Evolutionary conservation across 1,139 yeast species (phyloP).

Genomic region (Candida glucosophila): DNA sequence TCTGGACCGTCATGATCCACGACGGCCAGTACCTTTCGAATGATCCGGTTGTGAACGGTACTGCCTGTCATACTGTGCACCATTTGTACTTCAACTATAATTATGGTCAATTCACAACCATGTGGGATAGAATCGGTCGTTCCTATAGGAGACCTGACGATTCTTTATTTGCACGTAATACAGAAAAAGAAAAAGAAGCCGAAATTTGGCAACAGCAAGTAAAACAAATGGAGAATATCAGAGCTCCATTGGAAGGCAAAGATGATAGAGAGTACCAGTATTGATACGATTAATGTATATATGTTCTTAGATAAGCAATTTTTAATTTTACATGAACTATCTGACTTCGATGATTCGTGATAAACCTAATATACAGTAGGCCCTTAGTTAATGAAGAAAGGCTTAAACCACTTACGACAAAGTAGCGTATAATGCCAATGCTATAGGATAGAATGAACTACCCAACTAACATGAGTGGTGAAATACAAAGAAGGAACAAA

Average conservation of each 20-base stretch:
- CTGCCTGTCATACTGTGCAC: constrained; percentile 97
- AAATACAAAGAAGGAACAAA: no score
- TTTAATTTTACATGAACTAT: no score
- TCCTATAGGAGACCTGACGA: constrained; percentile 89
- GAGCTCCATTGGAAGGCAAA: constrained; percentile 70
- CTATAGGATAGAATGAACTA: no score
- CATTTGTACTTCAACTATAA: constrained; percentile 95
- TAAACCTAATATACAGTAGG: no score
- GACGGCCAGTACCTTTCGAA: constrained; percentile 93
- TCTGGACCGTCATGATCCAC: constrained; percentile 98
- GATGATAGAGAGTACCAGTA: no score
- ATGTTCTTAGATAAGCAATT: no score
- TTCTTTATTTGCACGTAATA: constrained; percentile 64
- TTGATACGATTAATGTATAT: no score
- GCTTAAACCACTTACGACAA: no score
- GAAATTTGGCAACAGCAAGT: constrained; percentile 69
- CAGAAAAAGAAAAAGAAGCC: constrained; percentile 41
- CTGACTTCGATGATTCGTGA: no score
- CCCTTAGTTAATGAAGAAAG: no score
- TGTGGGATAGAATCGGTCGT: constrained; percentile 95
- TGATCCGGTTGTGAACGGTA: constrained; percentile 91
- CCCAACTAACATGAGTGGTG: no score
- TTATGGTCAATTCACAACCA: constrained; percentile 95
- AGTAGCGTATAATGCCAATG: no score
- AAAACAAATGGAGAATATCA: constrained; percentile 70